A percentile compares a stretch with the other conserved stretches of the same genome.
Evolutionary conservation across 73 alveolate species (phyloP).

Genomic region (Paramecium biaurelia): DNA sequence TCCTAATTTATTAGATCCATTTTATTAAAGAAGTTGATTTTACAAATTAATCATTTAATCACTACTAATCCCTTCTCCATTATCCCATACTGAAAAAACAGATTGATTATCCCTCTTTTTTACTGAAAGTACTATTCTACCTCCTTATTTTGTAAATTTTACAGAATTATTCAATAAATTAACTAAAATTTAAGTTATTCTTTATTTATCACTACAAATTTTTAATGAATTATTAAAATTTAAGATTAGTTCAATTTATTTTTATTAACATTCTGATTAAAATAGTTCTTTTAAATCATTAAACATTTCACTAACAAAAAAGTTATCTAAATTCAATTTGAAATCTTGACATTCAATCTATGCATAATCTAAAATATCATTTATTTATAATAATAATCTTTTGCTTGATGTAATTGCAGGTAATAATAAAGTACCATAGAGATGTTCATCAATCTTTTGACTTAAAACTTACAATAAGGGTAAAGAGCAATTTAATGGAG

Average conservation of each 20-base stretch:
- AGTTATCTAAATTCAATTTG: neutral
- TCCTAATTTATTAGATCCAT: constrained; percentile 5
- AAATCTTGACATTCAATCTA: constrained; percentile 28
- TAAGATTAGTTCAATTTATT: constrained; percentile 20
- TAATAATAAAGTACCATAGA: neutral
- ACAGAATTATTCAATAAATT: constrained; percentile 25
- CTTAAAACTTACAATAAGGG: constrained; percentile 7
- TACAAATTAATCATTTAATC: neutral
- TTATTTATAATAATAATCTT: constrained; percentile 5
- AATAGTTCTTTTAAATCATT: constrained; percentile 1
- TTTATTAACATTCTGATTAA: neutral
- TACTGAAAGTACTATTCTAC: neutral
- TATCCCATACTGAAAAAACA: neutral
- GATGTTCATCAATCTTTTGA: neutral
- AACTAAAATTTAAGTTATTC: constrained; percentile 14
- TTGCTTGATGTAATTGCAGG: constrained; percentile 53
- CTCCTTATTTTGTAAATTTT: constrained; percentile 11
- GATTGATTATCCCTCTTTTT: neutral
- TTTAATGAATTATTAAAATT: neutral
- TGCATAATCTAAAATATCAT: constrained; percentile 58
- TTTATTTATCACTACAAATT: neutral
- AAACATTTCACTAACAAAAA: neutral
- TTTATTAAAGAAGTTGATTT: neutral
- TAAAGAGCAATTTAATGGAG: constrained; percentile 57
- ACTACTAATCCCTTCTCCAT: constrained; percentile 5